A percentile compares a stretch with the other conserved stretches of the same genome.
phyloP scores from a whole-genome alignment of 129 eudicot genomes.

The Lonicera japonica region DNA sequence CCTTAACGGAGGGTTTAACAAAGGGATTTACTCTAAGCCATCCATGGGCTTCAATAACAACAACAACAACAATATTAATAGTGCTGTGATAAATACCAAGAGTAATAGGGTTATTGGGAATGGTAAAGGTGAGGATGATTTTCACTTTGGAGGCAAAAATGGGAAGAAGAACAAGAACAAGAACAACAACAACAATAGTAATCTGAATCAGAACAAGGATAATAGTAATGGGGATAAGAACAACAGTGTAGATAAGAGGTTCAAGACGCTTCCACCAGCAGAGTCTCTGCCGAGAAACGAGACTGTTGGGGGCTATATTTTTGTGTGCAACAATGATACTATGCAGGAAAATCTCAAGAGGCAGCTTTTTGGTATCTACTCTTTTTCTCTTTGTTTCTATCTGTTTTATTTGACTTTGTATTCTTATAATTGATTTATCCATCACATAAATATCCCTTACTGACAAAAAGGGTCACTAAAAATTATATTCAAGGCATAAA shows the following conservation, averaged over 20 bases:
- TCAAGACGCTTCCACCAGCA: constrained; percentile 82
- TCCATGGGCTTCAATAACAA: constrained; percentile 29
- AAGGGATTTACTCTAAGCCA: constrained; percentile 60
- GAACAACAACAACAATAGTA: constrained; percentile 52
- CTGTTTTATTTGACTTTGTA: not conserved
- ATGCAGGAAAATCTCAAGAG: constrained; percentile 94
- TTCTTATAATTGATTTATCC: too few relatives aligned
- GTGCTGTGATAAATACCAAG: constrained; percentile 22
- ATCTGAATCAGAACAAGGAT: constrained; percentile 16
- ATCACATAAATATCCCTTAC: too few relatives aligned
- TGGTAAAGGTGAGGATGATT: constrained; percentile 27
- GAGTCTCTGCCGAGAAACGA: constrained; percentile 85
- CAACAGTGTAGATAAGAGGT: constrained; percentile 68
- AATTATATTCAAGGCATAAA: too few relatives aligned
- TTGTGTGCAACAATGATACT: constrained; percentile 91
- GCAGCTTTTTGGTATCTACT: constrained; percentile 69
- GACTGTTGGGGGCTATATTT: constrained; percentile 85
- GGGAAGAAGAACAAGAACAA: constrained; percentile 66
- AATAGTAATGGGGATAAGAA: constrained; percentile 22
- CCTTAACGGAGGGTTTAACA: constrained; percentile 76
- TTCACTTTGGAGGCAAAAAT: constrained; percentile 22
- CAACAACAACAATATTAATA: constrained; percentile 25
- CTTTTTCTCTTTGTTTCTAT: not conserved
- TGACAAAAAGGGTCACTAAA: too few relatives aligned
- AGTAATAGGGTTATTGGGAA: constrained; percentile 2